Evolutionary conservation across 495 filamentous ascomycete genomes (phyloP).

Genomic region (Talaromyces borbonicus): DNA sequence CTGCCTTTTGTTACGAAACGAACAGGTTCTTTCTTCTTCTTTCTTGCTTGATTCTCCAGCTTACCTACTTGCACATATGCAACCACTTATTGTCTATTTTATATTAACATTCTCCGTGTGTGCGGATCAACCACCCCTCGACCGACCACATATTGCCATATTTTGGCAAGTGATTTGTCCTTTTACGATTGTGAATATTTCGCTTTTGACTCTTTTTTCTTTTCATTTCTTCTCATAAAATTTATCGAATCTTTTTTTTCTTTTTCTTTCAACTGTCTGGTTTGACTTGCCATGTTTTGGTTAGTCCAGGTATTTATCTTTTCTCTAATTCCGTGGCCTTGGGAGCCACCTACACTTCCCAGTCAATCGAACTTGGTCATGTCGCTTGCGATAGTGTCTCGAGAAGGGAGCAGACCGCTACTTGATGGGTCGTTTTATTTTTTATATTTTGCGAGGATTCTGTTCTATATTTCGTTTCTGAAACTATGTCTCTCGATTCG

Average conservation of each 20-base stretch:
- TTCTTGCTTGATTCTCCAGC: slow-evolving; percentile 6
- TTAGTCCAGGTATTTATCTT: slow-evolving; percentile 9
- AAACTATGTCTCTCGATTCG: background rate
- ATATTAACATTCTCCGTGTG: background rate
- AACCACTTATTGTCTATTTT: slow-evolving; percentile 3
- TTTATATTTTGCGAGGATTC: background rate
- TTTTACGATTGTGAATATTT: slow-evolving; percentile 8
- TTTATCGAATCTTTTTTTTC: background rate
- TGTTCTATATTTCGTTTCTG: background rate
- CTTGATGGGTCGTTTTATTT: background rate
- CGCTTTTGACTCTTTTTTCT: no score
- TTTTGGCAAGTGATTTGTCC: background rate
- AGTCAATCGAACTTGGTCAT: no score
- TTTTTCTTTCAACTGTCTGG: background rate
- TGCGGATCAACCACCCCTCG: background rate
- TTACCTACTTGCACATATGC: slow-evolving; percentile 13
- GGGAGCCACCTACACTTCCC: no score
- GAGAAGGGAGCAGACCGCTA: background rate
- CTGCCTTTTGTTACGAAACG: slow-evolving; percentile 18
- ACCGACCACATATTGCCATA: background rate
- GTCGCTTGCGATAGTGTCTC: no score
- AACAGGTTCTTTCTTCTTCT: slow-evolving; percentile 5
- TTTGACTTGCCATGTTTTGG: background rate
- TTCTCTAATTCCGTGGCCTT: slow-evolving; percentile 19
- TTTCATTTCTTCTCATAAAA: no score